These are phyloP conservation scores for grape (Vitis vinifera) DNA, from an alignment of 164 flowering plant species.

Conservation along the genomic window DNA sequence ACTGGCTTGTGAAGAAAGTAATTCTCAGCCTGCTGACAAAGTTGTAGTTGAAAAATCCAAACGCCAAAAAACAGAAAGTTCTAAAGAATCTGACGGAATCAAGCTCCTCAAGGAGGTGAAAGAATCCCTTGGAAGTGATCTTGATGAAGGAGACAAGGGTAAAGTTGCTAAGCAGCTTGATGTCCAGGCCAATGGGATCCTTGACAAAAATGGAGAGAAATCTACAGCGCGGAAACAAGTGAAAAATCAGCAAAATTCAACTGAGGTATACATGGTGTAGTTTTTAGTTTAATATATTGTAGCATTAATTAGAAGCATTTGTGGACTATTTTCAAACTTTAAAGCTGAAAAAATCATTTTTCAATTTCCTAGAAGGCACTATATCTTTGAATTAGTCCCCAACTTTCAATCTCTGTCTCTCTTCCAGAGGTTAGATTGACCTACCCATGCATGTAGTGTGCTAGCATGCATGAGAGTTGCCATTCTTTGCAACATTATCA, in stretches of 20 bases:
- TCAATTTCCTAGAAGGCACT: no score
- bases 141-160: conserved; percentile 20
- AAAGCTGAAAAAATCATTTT: no score
- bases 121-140: conserved; percentile 9
- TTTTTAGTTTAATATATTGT: no score
- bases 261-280: conserved; percentile 43
- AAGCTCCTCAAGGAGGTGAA: conserved; percentile 6
- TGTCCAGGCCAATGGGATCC: conserved; percentile 22
- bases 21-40: conserved; percentile 20
- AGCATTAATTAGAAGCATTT: no score
- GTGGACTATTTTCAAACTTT: no score
- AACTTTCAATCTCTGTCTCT: no score
- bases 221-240: conserved; percentile 20
- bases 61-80: conserved; percentile 36
- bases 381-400: no score
- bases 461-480: no score
- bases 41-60: conserved; percentile 30
- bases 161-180: conserved; percentile 13
- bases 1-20: conserved; percentile 35
- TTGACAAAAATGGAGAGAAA: conserved; percentile 23
- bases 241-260: conserved; percentile 43
- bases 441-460: no score
- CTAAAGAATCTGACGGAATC: conserved; percentile 20
- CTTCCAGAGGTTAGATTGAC: no score
- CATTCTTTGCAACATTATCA: no score